phyloP scores from a whole-genome alignment of 257 asterid species.

The Capsicum baccatum region DNA sequence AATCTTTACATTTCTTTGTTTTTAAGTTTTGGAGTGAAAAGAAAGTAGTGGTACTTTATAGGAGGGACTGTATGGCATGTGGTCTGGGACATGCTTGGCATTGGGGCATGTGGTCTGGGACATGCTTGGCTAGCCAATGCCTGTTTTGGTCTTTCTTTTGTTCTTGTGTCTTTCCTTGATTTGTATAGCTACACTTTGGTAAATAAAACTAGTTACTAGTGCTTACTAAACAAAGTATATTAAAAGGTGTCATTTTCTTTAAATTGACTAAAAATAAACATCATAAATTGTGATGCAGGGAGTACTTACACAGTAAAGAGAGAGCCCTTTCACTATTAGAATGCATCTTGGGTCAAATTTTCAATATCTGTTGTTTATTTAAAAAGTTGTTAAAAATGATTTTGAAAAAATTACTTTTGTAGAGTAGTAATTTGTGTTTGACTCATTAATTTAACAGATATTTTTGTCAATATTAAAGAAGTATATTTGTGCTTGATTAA shows the following conservation, averaged over 20 bases:
- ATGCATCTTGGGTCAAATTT: too few relatives aligned
- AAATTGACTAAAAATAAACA: too few relatives aligned
- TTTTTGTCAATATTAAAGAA: background rate
- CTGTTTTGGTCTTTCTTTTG: background rate
- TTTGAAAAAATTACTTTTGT: background rate
- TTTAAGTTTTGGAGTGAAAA: background rate
- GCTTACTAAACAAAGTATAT: too few relatives aligned
- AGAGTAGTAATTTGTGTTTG: background rate
- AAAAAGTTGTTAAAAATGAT: background rate
- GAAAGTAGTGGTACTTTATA: background rate
- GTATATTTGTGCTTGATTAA: background rate
- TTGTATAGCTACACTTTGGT: too few relatives aligned
- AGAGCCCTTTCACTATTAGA: too few relatives aligned
- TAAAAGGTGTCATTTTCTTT: too few relatives aligned
- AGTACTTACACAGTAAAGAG: too few relatives aligned
- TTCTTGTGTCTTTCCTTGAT: too few relatives aligned
- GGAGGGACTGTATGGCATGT: background rate
- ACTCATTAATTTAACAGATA: background rate
- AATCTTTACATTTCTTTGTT: background rate
- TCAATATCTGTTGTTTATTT: too few relatives aligned
- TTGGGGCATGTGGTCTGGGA: background rate
- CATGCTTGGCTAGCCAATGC: background rate
- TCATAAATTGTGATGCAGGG: too few relatives aligned
- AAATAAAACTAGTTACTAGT: too few relatives aligned
- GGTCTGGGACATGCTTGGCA: background rate